Conservation (phyloP, 352 stramenopile species). For the Phytophthora litchii region DNA sequence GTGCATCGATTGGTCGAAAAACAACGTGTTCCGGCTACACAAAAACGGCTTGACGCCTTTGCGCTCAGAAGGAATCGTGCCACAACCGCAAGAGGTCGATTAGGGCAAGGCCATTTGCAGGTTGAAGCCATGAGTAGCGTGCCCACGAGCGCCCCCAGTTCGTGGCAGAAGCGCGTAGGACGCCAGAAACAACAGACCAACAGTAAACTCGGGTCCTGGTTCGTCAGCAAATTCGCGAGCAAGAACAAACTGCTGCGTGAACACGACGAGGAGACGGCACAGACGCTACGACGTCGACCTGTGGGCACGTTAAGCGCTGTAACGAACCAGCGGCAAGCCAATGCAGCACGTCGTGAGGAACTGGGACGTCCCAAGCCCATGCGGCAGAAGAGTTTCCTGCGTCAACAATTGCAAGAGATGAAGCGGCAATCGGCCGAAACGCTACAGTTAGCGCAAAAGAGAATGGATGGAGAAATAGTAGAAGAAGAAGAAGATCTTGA, state of each 20-base stretch:
- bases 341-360: conserved; percentile 30
- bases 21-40: conserved; percentile 16
- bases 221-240: conserved; percentile 65
- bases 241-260: conserved; percentile 68
- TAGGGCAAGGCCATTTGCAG: conserved; percentile 14
- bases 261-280: conserved; percentile 56
- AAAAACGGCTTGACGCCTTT: conserved; percentile 18
- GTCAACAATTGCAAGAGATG: conserved; percentile 77
- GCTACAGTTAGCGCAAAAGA: conserved; percentile 46
- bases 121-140: conserved; percentile 35
- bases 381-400: conserved; percentile 71
- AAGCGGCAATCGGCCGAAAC: conserved; percentile 73
- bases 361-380: conserved; percentile 41
- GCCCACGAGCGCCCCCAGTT: conserved; percentile 18
- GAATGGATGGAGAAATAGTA: conserved; percentile 51
- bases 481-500: conserved; percentile 33
- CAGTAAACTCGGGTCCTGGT: conserved; percentile 68
- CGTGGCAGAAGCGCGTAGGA: conserved; percentile 60
- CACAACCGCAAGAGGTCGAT: conserved; percentile 17
- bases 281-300: conserved; percentile 42
- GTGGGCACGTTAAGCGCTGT: conserved; percentile 47
- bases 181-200: conserved; percentile 66
- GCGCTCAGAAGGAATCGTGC: conserved; percentile 31
- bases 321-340: conserved; percentile 40
- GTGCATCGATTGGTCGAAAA: background rate